Conservation (phyloP, 768 basidiomycete species). For the Rubroboletus satanas region DNA sequence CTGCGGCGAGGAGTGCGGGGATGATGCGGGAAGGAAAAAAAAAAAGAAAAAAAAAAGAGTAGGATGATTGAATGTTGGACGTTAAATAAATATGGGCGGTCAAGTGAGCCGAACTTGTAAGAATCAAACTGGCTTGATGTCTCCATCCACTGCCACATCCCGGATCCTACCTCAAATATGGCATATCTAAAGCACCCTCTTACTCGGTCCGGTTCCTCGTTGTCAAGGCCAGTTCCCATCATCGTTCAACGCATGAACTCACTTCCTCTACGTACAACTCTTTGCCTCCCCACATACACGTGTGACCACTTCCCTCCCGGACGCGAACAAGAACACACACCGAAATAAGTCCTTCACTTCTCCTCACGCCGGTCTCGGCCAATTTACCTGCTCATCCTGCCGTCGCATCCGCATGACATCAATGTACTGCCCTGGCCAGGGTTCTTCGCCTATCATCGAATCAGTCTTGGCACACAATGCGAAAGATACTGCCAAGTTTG, state of each 20-base stretch:
- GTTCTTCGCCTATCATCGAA: conserved; percentile 52
- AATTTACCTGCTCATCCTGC: conserved; percentile 55
- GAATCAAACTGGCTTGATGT: conserved; percentile 4
- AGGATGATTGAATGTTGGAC: conserved; percentile 6
- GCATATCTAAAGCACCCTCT: not conserved
- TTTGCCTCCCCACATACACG: conserved; percentile 1
- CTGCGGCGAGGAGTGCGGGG: not conserved
- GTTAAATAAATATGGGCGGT: conserved; percentile 13
- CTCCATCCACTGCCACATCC: conserved; percentile 14
- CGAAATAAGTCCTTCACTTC: not conserved
- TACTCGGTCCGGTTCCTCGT: not conserved
- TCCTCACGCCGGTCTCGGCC: conserved; percentile 65
- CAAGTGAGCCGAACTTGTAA: conserved; percentile 15
- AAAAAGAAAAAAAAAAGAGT: not conserved
- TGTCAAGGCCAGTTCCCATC: conserved; percentile 15
- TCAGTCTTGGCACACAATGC: conserved; percentile 8
- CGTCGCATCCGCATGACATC: conserved; percentile 63
- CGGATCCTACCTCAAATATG: not conserved
- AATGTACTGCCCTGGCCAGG: conserved; percentile 71
- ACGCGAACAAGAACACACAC: not conserved
- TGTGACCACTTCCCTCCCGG: not conserved
- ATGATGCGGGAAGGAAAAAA: conserved; percentile 1
- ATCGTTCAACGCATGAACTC: not conserved
- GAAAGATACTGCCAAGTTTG: not conserved
- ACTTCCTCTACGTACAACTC: not conserved